phyloP scores from a whole-genome alignment of 2,329 filamentous ascomycete species.

The Diplodia intermedia region DNA sequence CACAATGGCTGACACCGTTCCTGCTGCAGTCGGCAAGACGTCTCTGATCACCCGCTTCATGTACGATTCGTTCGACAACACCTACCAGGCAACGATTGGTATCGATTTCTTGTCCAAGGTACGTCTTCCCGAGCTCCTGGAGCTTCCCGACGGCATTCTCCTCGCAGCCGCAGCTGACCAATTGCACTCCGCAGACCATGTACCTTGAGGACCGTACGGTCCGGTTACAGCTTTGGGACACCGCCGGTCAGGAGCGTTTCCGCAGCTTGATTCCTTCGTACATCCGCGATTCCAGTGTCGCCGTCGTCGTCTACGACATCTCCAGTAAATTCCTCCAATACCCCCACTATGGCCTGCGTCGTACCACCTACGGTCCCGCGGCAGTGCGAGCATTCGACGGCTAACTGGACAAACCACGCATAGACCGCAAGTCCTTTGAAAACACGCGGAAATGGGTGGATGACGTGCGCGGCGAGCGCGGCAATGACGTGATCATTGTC shows the following conservation, averaged over 20 bases:
- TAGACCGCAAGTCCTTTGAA: slow-evolving; percentile 93
- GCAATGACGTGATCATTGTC: slow-evolving; percentile 98
- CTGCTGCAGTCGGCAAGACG: slow-evolving; percentile 85
- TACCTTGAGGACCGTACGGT: slow-evolving; percentile 99
- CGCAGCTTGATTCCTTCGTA: slow-evolving; percentile 97
- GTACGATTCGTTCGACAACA: slow-evolving; percentile 99
- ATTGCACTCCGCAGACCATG: slow-evolving; percentile 74
- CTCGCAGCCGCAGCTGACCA: slow-evolving; percentile 24
- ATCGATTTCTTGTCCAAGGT: slow-evolving; percentile 99
- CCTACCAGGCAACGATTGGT: slow-evolving; percentile 98
- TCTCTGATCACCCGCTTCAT: slow-evolving; percentile 99
- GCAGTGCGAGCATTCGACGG: slow-evolving; percentile 9
- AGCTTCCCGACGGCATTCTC: background rate
- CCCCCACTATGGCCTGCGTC: slow-evolving; percentile 26
- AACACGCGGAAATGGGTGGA: slow-evolving; percentile 99
- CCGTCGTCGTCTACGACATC: slow-evolving; percentile 98
- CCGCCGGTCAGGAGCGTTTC: slow-evolving; percentile 96
- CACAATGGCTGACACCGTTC: slow-evolving; percentile 36
- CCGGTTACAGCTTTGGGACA: slow-evolving; percentile 97
- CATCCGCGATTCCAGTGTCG: slow-evolving; percentile 96
- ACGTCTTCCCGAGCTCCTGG: slow-evolving; percentile 41
- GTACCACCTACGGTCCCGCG: background rate
- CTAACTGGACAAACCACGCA: slow-evolving; percentile 10
- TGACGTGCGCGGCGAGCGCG: slow-evolving; percentile 93
- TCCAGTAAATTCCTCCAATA: slow-evolving; percentile 67